phyloP scores from a whole-genome alignment of 1,139 yeast species.

The Yamadazyma sp. region DNA sequence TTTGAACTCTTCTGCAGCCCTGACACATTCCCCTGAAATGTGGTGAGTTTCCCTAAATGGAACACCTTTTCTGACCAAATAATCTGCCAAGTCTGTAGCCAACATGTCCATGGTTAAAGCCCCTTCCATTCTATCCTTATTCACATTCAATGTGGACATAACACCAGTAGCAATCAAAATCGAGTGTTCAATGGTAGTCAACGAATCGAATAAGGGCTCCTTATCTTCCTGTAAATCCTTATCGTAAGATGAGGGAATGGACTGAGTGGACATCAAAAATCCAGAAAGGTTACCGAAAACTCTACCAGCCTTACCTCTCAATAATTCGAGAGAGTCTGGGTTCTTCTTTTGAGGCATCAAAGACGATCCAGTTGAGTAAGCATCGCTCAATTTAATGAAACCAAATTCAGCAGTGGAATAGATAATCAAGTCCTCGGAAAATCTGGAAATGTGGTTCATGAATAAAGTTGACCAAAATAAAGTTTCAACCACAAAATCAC shows the following conservation, averaged over 20 bases:
- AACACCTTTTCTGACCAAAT: constrained; percentile 94
- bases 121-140: constrained; percentile 72
- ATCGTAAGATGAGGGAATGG: constrained; percentile 95
- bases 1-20: constrained; percentile 75
- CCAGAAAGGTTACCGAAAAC: constrained; percentile 95
- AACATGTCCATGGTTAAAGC: constrained; percentile 98
- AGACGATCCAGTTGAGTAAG: constrained; percentile 97
- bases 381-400: constrained; percentile 89
- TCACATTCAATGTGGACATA: constrained; percentile 75
- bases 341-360: constrained; percentile 99
- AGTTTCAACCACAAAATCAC: constrained; percentile 97
- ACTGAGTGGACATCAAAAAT: constrained; percentile 91
- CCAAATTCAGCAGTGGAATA: constrained; percentile 98
- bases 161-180: constrained; percentile 95
- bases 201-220: constrained; percentile 91
- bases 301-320: constrained; percentile 97
- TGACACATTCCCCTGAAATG: constrained; percentile 96
- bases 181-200: constrained; percentile 90
- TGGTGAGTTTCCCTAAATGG: constrained; percentile 99
- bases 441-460: constrained; percentile 92
- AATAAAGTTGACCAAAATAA: constrained; percentile 95
- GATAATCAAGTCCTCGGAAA: constrained; percentile 91
- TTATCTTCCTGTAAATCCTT: constrained; percentile 99
- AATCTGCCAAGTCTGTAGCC: constrained; percentile 97
- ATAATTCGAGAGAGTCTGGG: constrained; percentile 91